These are phyloP conservation scores for Herpetomonas muscarum DNA, from an alignment of 208 protist species.

Conservation along the genomic window DNA sequence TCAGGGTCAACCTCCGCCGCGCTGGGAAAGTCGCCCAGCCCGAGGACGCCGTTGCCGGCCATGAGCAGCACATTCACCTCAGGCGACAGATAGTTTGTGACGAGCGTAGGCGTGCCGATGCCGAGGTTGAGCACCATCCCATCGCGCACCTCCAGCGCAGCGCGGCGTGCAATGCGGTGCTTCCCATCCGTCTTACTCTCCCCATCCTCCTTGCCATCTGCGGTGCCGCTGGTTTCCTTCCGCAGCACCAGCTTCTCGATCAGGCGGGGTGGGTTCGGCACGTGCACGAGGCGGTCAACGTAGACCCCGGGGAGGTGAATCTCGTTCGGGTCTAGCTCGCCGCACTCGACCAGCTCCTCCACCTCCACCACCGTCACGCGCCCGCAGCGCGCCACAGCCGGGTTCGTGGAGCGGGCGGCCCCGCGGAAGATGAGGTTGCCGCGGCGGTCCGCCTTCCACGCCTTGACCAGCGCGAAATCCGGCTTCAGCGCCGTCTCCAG, in stretches of 20 bases:
- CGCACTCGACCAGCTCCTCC: slow-evolving; percentile 91
- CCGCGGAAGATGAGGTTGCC: slow-evolving; percentile 75
- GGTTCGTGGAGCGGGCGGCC: slow-evolving; percentile 94
- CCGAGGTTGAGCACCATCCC: slow-evolving; percentile 95
- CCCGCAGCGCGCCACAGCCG: slow-evolving; percentile 67
- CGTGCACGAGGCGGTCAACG: slow-evolving; percentile 85
- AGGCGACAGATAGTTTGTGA: slow-evolving; percentile 76
- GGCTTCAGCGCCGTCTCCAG: slow-evolving; percentile 87
- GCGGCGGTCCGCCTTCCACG: slow-evolving; percentile 85
- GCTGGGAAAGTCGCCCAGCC: slow-evolving; percentile 87
- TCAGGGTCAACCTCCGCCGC: slow-evolving; percentile 81
- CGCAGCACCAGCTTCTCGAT: slow-evolving; percentile 26
- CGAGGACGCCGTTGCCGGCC: slow-evolving; percentile 86
- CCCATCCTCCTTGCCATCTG: slow-evolving; percentile 6
- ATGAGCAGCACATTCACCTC: slow-evolving; percentile 83
- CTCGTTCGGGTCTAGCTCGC: slow-evolving; percentile 84
- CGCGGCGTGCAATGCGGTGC: slow-evolving; percentile 88
- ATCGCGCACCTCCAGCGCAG: slow-evolving; percentile 92
- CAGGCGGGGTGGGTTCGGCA: slow-evolving; percentile 19
- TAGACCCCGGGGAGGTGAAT: slow-evolving; percentile 94
- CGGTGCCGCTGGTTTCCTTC: slow-evolving; percentile 5
- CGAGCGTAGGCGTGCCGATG: slow-evolving; percentile 95
- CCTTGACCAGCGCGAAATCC: slow-evolving; percentile 91
- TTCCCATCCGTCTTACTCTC: slow-evolving; percentile 29
- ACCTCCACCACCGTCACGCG: slow-evolving; percentile 92